Percentiles rank a stretch among this genome's conserved stretches.
Conservation (phyloP, 108 stramenopile species). For the Skeletonema menzelii region DNA sequence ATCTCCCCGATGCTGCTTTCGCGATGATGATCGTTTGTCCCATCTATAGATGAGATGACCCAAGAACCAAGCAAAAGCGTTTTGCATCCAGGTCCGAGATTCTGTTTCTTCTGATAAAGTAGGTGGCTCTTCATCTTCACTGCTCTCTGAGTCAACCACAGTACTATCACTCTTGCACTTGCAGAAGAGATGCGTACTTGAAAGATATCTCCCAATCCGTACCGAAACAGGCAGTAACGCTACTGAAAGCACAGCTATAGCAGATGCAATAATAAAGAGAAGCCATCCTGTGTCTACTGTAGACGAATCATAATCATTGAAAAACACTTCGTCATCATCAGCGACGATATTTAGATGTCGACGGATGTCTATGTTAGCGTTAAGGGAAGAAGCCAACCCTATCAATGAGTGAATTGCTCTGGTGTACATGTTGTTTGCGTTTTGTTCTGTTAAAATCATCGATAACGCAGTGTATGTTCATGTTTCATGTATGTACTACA, state of each 20-base stretch:
- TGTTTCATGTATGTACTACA: too few relatives aligned
- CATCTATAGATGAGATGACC: too few relatives aligned
- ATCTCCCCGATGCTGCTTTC: too few relatives aligned
- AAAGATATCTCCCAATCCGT: constrained; percentile 1
- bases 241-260: constrained; percentile 20
- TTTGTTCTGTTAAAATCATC: too few relatives aligned
- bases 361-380: too few relatives aligned
- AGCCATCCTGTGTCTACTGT: constrained; percentile 26
- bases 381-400: too few relatives aligned
- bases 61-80: too few relatives aligned
- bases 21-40: too few relatives aligned
- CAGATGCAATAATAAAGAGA: constrained; percentile 26
- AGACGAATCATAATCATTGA: constrained; percentile 19
- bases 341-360: background rate
- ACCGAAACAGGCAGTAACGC: constrained; percentile 22
- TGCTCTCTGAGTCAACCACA: too few relatives aligned
- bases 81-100: background rate
- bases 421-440: too few relatives aligned
- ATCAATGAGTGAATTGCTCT: too few relatives aligned
- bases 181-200: background rate
- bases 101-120: background rate
- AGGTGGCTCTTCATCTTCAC: background rate
- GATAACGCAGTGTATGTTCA: too few relatives aligned
- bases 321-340: constrained; percentile 22
- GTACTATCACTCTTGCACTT: background rate